Evolutionary conservation across 129 eudicot species (phyloP), one percentile per base, ranked within the genome.

Genomic region (Helichrysum umbraculigerum): DNA sequence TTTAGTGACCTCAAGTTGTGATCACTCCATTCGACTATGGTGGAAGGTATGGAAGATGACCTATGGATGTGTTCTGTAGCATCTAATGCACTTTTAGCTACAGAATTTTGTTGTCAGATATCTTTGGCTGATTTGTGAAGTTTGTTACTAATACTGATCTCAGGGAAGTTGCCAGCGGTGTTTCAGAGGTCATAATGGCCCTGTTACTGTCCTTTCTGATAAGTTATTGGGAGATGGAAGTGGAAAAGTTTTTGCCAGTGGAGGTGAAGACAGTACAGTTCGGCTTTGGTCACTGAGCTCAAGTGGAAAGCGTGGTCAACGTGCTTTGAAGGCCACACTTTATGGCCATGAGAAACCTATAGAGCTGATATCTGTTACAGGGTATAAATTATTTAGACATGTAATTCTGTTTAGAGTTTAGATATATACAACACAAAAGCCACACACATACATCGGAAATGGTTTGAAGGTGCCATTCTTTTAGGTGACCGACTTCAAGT

Each of bases 271-370:
- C 75, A 78, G 90, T 42, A 90, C 92, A 32, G 95, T 93, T 72
- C 98, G 95, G 75, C 91, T 93, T 51, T 93, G 98, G 98, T 90
- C 95, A 20, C 76, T 93, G 32, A 76, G 67, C 78, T 86, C 92
- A 28, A 76, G 84, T 29, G 92, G 95, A 70, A 90, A 90, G 74
- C 91, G 92, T 32, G 90, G 98, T 66, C 92, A 86, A 68, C 90
- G 85, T 33, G 92, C 92, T 72, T 75, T 88, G 57, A 90, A 80
- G 70, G 90, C 90, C 71, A 90, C 96, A 72, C 88, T 93, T 17
- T 76, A 86, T 80, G 98, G 98, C 15, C 98, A 93, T 79, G 95
- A 85, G 79, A 92, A 86, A 69, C 92, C 98, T 75, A 76, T 90
- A 33, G 85, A 73, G 22, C 76, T 84, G 54, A 79, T 90, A 81